Percentiles rank a stretch among this genome's conserved stretches.
phyloP scores from a whole-genome alignment of 2,329 filamentous ascomycete genomes.

The Talaromyces sp. region DNA sequence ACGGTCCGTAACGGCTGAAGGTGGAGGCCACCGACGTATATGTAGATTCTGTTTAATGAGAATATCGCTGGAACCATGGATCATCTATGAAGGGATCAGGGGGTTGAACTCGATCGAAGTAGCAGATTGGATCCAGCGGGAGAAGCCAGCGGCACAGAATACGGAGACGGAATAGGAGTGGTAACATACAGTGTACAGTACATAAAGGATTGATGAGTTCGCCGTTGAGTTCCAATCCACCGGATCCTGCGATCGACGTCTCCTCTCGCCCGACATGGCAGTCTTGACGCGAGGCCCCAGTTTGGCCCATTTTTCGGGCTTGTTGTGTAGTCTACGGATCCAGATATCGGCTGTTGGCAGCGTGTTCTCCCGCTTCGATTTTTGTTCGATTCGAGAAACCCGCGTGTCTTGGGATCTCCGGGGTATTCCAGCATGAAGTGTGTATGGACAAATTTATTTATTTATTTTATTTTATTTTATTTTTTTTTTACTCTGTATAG shows the following conservation, averaged over 20 bases:
- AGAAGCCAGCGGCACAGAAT: background rate
- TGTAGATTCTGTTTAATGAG: background rate
- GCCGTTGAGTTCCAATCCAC: constrained; percentile 24
- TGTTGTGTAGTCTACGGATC: background rate
- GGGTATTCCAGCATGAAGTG: too few species aligned
- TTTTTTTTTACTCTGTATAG: too few species aligned
- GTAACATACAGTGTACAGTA: too few species aligned
- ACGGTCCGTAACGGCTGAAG: constrained; percentile 1
- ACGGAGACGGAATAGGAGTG: background rate
- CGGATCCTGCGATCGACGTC: constrained; percentile 22
- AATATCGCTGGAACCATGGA: constrained; percentile 1
- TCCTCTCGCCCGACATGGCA: constrained; percentile 13
- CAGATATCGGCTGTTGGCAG: background rate
- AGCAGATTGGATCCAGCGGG: too few species aligned
- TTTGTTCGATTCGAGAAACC: background rate
- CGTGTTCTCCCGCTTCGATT: background rate
- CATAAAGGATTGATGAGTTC: background rate
- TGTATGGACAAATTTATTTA: too few species aligned
- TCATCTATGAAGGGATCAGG: background rate
- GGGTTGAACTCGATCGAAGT: background rate
- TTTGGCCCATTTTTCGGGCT: constrained; percentile 12
- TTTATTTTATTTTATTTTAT: too few species aligned
- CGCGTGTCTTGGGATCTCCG: too few species aligned
- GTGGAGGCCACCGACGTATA: background rate
- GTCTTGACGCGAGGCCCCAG: constrained; percentile 11